A percentile compares a stretch with the other conserved stretches of the same genome.
phyloP scores from a whole-genome alignment of 768 basidiomycete genomes.

The Porpolomopsis calyptriformis region DNA sequence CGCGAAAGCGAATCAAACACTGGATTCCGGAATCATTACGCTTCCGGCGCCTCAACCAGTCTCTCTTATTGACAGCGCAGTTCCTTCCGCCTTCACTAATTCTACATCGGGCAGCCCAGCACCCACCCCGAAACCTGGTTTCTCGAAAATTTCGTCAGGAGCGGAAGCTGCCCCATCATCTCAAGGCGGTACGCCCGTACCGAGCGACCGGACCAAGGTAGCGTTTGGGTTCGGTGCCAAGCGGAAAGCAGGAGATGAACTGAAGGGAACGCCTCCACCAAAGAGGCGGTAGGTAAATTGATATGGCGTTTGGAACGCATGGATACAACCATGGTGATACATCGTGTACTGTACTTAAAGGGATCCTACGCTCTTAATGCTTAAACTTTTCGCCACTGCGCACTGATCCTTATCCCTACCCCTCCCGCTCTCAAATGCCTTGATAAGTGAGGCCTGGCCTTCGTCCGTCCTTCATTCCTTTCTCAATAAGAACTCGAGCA shows the following conservation, averaged over 20 bases:
- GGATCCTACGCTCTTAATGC: slow-evolving; percentile 56
- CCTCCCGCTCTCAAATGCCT: slow-evolving; percentile 61
- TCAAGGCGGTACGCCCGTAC: slow-evolving; percentile 46
- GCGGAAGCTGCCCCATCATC: slow-evolving; percentile 35
- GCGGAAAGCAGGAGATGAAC: slow-evolving; percentile 68
- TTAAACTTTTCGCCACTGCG: slow-evolving; percentile 60
- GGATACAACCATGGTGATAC: background rate
- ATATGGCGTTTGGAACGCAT: background rate
- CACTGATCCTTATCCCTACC: slow-evolving; percentile 70
- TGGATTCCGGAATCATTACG: slow-evolving; percentile 59
- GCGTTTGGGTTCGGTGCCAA: slow-evolving; percentile 70
- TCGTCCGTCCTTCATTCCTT: slow-evolving; percentile 63
- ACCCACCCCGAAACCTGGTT: slow-evolving; percentile 61
- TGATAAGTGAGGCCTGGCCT: slow-evolving; percentile 61
- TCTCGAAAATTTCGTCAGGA: slow-evolving; percentile 62
- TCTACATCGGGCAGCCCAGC: slow-evolving; percentile 37
- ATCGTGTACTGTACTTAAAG: slow-evolving; percentile 37
- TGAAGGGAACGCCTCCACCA: slow-evolving; percentile 51
- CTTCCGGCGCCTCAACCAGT: slow-evolving; percentile 47
- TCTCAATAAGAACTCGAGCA: slow-evolving; percentile 3
- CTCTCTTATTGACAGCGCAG: slow-evolving; percentile 39
- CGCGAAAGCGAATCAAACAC: slow-evolving; percentile 38
- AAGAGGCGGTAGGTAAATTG: slow-evolving; percentile 37
- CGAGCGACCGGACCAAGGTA: slow-evolving; percentile 61
- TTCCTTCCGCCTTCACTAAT: slow-evolving; percentile 23